Evolutionary conservation across 2,329 filamentous ascomycete species (phyloP).

Genomic region (Ascochyta pisi): DNA sequence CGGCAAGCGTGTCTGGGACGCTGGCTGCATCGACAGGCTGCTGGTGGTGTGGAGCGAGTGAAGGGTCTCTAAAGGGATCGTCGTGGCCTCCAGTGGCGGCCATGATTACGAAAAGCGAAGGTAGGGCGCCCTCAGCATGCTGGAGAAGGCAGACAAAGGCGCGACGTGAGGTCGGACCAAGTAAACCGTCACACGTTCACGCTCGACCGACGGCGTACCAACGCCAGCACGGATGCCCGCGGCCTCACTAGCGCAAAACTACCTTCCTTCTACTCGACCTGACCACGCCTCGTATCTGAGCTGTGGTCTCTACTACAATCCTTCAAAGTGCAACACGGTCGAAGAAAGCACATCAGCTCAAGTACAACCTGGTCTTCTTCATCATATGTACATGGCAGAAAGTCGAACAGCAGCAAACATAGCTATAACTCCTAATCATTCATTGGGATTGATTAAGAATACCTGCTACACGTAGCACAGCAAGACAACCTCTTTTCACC

Average conservation of each 20-base stretch:
- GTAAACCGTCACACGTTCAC: slow-evolving; percentile 2
- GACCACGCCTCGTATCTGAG: too few relatives aligned
- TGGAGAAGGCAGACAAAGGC: background rate
- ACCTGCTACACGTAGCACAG: too few relatives aligned
- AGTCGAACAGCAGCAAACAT: too few relatives aligned
- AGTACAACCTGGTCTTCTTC: too few relatives aligned
- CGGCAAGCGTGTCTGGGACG: slow-evolving; percentile 54
- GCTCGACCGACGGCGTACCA: background rate
- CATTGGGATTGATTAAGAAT: too few relatives aligned
- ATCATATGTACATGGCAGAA: too few relatives aligned
- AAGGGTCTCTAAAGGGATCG: slow-evolving; percentile 41
- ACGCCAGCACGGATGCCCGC: slow-evolving; percentile 5
- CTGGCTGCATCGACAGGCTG: slow-evolving; percentile 5
- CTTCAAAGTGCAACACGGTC: too few relatives aligned
- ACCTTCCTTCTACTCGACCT: too few relatives aligned
- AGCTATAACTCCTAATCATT: too few relatives aligned
- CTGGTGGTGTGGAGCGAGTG: slow-evolving; percentile 9
- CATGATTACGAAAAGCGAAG: slow-evolving; percentile 32
- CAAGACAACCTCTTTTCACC: too few relatives aligned
- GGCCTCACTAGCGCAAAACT: background rate
- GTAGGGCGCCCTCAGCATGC: slow-evolving; percentile 14
- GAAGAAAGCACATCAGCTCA: too few relatives aligned
- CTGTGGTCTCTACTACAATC: too few relatives aligned
- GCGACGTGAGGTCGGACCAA: background rate
- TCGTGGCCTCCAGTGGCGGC: slow-evolving; percentile 24